Evolutionary conservation across 192 early-diverging fungal species (phyloP).

Genomic region (Podila epicladia): DNA sequence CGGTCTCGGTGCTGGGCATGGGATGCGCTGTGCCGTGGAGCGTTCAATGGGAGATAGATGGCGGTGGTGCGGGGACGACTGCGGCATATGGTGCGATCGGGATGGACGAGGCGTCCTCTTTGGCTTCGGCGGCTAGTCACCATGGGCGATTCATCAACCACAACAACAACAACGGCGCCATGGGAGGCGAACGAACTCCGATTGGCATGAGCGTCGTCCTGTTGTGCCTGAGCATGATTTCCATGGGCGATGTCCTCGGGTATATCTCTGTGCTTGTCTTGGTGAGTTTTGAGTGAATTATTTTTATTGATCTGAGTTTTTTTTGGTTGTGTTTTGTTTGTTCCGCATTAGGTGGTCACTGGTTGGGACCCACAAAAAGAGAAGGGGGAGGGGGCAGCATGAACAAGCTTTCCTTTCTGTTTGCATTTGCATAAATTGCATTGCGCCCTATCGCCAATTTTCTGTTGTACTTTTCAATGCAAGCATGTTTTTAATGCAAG

Average conservation of each 20-base stretch:
- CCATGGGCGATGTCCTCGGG: conserved; percentile 35
- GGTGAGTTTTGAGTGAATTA: conserved; percentile 9
- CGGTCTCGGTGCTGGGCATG: conserved; percentile 18
- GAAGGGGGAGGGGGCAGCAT: neutral
- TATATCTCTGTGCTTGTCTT: conserved; percentile 34
- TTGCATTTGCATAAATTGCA: neutral
- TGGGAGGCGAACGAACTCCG: neutral
- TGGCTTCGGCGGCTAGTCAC: neutral
- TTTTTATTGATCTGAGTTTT: neutral
- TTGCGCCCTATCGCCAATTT: no score
- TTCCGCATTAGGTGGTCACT: neutral
- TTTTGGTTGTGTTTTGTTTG: neutral
- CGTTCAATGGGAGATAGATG: neutral
- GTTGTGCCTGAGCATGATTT: conserved; percentile 26
- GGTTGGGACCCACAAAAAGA: no score
- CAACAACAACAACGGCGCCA: neutral
- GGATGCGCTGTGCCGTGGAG: conserved; percentile 23
- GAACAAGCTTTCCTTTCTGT: neutral
- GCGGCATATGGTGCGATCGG: no score
- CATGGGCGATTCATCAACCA: neutral
- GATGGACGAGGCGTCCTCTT: neutral
- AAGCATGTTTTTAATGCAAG: no score
- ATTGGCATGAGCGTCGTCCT: conserved; percentile 16
- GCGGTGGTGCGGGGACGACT: no score
- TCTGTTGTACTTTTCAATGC: no score